Percentiles rank a stretch among this genome's conserved stretches.
phyloP scores from a whole-genome alignment of 768 basidiomycete genomes.

The Tylopilus sp. region DNA sequence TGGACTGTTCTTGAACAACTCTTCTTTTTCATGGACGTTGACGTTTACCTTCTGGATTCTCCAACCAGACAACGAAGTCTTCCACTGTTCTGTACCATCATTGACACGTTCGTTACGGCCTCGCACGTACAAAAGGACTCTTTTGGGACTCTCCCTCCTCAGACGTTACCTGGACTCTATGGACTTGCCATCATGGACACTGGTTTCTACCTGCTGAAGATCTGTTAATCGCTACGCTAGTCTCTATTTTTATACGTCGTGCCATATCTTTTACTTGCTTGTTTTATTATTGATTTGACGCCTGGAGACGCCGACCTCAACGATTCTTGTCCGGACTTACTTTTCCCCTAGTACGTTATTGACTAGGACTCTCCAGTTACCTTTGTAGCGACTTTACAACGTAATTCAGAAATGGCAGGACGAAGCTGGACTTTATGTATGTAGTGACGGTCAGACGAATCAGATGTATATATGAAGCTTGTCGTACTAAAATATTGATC shows the following conservation, averaged over 20 bases:
- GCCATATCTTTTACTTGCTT: conserved; percentile 8
- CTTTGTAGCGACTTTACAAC: conserved; percentile 8
- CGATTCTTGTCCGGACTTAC: conserved; percentile 7
- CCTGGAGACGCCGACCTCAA: not conserved
- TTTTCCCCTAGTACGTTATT: conserved; percentile 9
- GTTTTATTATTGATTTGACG: conserved; percentile 5
- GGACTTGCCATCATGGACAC: conserved; percentile 25
- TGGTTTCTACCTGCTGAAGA: conserved; percentile 9
- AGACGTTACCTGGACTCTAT: conserved; percentile 23
- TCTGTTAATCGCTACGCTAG: conserved; percentile 29
- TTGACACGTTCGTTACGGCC: conserved; percentile 26
- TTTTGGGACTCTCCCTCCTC: conserved; percentile 20
- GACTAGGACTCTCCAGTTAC: conserved; percentile 5
- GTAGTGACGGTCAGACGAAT: conserved; percentile 35
- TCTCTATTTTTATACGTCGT: conserved; percentile 26
- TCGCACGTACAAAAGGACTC: conserved; percentile 20
- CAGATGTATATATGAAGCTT: too few relatives aligned
- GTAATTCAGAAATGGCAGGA: conserved; percentile 50
- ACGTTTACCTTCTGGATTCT: conserved; percentile 6
- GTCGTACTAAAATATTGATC: too few relatives aligned
- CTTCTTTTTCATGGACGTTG: conserved; percentile 3
- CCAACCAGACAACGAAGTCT: conserved; percentile 8
- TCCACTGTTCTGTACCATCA: conserved; percentile 7
- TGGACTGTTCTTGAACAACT: conserved; percentile 15
- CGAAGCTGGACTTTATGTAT: conserved; percentile 88